These are phyloP conservation scores for Erythrobasidium hasegawianum DNA, from an alignment of 1,284 basidiomycete species.

Conservation along the genomic window DNA sequence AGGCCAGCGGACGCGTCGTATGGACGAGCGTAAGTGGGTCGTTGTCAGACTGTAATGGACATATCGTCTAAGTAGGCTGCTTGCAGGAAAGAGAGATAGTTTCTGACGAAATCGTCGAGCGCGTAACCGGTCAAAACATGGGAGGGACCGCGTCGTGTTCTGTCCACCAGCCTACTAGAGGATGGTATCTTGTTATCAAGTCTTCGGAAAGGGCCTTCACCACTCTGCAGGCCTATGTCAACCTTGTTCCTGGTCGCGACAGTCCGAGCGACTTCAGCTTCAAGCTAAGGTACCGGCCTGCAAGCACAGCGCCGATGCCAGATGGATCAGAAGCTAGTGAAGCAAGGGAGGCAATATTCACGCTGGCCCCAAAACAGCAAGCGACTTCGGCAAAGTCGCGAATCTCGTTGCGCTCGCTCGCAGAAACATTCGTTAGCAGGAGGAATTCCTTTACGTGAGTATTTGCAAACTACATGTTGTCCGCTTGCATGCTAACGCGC, in stretches of 20 bases:
- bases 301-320: neutral
- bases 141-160: neutral
- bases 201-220: neutral
- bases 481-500: neutral
- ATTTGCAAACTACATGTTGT: neutral
- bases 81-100: neutral
- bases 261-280: neutral
- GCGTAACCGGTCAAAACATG: neutral
- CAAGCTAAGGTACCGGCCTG: neutral
- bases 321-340: neutral
- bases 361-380: neutral
- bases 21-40: neutral
- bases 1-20: neutral
- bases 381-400: neutral
- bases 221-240: neutral
- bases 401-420: conserved; percentile 10
- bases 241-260: neutral
- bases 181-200: conserved; percentile 3
- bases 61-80: neutral
- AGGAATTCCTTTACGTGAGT: conserved; percentile 30
- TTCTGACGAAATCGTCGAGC: conserved; percentile 3
- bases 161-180: neutral
- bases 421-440: conserved; percentile 7
- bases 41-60: neutral
- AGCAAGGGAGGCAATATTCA: neutral